Evolutionary conservation across 371 early-diverging fungal species (phyloP), one percentile per base, ranked within the genome.

Genomic region (Circinella umbellata): DNA sequence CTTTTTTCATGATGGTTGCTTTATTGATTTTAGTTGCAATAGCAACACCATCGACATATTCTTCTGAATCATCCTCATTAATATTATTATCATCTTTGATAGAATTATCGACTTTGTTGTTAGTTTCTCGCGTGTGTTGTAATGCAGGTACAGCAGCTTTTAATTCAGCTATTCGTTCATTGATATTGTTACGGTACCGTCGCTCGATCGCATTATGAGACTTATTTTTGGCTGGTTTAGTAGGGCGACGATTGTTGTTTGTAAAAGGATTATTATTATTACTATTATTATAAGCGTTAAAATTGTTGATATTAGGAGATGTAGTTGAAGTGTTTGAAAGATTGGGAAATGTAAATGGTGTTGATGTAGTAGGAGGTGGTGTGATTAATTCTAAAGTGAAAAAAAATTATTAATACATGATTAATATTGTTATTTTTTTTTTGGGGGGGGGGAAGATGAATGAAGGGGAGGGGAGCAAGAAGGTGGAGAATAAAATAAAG

Each of bases 121-220:
- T 86, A 48, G 87, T 80, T 57, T 57, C 17, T 8, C 54, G 54
- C 8, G 57, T 57, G 75, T 89, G 84, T 39, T 90, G 78, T 6
- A 96, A 80, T 0, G 95, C 95, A 0, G 97, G 97, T 4, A 97
- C 94, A 0, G 93, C 91, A 66, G 87, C 86, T 69, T 91, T 91
- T 9, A 97, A 84, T 59, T 96, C 95, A 38, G 91, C 81, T 63
- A 97, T 96, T 46, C 96, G 89, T 67, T 96, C 93, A 84, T 97
- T 97, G 78, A 97, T 94, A 77, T 96, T 97, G 79, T 94, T 95
- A 67, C 97, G 90, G 76, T 96, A 96, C 55, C 95, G 90, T 14
- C 94, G 89, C 78, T 97, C 97, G 59, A 96, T 95, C 5, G 94
- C 96, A 68, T 96, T 97, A n/a, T 57, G 57, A 17, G 57, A 57